These are phyloP conservation scores for Corchorus olitorius DNA, from an alignment of 345 rosid genomes.

Conservation along the genomic window DNA sequence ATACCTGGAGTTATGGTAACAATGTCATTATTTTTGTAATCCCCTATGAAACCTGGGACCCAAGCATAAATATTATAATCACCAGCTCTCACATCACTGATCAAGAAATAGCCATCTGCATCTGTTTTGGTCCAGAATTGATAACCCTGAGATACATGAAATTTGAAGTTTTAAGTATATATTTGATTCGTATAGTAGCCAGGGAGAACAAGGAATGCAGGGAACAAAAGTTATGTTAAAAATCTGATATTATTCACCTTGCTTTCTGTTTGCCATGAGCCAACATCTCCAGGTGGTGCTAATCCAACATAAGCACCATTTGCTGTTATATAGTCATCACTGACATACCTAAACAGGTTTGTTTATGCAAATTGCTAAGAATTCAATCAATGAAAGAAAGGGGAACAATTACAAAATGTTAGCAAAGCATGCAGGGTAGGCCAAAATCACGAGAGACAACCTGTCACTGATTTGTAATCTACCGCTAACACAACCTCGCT, in stretches of 20 bases:
- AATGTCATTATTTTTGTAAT: constrained; percentile 43
- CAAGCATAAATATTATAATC: constrained; percentile 72
- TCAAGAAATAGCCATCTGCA: constrained; percentile 52
- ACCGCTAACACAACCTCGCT: constrained; percentile 66
- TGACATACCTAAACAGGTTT: constrained; percentile 31
- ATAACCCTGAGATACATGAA: constrained; percentile 48
- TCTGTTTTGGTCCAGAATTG: constrained; percentile 84
- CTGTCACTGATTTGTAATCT: constrained; percentile 62
- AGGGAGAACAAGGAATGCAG: no score
- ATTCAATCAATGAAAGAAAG: neutral
- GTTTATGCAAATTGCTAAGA: neutral
- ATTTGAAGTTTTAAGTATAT: neutral
- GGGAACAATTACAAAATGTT: no score
- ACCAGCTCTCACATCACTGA: constrained; percentile 49
- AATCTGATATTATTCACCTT: constrained; percentile 38
- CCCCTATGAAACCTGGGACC: constrained; percentile 74
- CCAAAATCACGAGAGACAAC: constrained; percentile 35
- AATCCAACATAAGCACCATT: constrained; percentile 69
- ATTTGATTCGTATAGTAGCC: neutral
- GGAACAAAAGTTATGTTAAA: no score
- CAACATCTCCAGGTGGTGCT: constrained; percentile 74
- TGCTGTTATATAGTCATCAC: constrained; percentile 42
- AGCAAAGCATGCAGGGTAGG: neutral
- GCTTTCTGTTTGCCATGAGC: constrained; percentile 85
- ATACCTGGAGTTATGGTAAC: constrained; percentile 63